These are phyloP conservation scores for Purshia tridentata DNA, from an alignment of 306 rosid species.

Conservation along the genomic window DNA sequence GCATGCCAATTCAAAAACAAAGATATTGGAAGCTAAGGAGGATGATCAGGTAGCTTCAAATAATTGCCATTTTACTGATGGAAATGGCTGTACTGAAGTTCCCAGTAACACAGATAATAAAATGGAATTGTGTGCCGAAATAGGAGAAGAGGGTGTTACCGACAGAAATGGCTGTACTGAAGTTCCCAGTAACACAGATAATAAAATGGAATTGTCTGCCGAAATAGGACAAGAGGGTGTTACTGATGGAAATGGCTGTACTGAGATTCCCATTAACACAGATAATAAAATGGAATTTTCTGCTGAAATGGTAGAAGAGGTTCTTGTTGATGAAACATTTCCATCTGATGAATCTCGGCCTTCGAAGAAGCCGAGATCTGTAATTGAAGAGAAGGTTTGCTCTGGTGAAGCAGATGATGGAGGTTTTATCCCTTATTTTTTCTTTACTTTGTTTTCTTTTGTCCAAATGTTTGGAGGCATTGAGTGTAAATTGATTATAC, in stretches of 20 bases:
- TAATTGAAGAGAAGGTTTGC: slow-evolving; percentile 31
- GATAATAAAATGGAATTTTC: slow-evolving; percentile 50
- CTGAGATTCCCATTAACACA: slow-evolving; percentile 31
- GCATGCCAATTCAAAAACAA: slow-evolving; percentile 42
- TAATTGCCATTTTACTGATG: slow-evolving; percentile 38
- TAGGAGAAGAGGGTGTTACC: slow-evolving; percentile 33
- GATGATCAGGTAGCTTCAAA: slow-evolving; percentile 31
- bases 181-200: slow-evolving; percentile 33
- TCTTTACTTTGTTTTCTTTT: neutral
- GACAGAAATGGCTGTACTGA: slow-evolving; percentile 46
- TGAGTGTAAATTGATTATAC: slow-evolving; percentile 21
- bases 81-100: slow-evolving; percentile 41
- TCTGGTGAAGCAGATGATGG: slow-evolving; percentile 40
- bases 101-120: slow-evolving; percentile 34
- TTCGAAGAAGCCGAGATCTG: slow-evolving; percentile 60
- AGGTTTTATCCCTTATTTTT: slow-evolving; percentile 40
- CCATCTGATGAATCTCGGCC: slow-evolving; percentile 50
- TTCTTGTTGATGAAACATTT: slow-evolving; percentile 30
- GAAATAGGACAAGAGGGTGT: slow-evolving; percentile 40
- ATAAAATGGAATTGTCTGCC: slow-evolving; percentile 42
- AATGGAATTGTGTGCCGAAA: slow-evolving; percentile 44
- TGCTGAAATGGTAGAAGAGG: slow-evolving; percentile 39
- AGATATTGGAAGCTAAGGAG: slow-evolving; percentile 38
- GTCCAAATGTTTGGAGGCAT: neutral
- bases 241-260: slow-evolving; percentile 52